These are phyloP conservation scores for Mortierella alpina DNA, from an alignment of 192 early-diverging fungal species.

Conservation along the genomic window DNA sequence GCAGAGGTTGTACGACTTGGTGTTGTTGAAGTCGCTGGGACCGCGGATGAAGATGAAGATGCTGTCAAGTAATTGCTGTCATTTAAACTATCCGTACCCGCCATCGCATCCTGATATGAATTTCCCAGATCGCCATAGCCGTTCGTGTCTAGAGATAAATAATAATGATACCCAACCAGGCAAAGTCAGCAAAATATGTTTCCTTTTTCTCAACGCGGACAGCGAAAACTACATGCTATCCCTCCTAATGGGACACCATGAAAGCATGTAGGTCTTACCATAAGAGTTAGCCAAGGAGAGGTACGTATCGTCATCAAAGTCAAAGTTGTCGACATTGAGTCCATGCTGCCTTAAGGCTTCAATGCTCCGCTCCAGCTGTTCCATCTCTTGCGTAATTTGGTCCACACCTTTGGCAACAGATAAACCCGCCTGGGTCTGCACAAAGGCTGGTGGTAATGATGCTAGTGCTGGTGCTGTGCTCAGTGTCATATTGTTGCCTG, in stretches of 20 bases:
- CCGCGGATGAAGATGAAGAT: neutral
- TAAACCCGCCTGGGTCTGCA: slow-evolving; percentile 23
- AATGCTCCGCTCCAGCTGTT: slow-evolving; percentile 30
- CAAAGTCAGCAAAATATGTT: neutral
- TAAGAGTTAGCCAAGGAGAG: slow-evolving; percentile 9
- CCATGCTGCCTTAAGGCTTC: slow-evolving; percentile 37
- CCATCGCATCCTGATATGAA: slow-evolving; percentile 7
- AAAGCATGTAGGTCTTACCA: slow-evolving; percentile 11
- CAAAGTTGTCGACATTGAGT: slow-evolving; percentile 23
- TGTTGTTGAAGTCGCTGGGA: neutral
- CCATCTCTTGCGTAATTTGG: slow-evolving; percentile 32
- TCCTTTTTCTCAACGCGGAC: too few species aligned
- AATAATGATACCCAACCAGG: neutral
- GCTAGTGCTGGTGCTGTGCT: slow-evolving; percentile 10
- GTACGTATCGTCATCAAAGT: slow-evolving; percentile 35
- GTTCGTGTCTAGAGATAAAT: slow-evolving; percentile 1
- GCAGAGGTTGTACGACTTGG: neutral
- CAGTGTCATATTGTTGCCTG: neutral
- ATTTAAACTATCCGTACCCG: neutral
- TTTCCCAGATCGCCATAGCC: neutral
- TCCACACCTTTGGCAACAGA: slow-evolving; percentile 31
- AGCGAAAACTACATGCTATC: neutral
- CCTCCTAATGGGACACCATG: neutral
- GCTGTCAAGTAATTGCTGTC: neutral
- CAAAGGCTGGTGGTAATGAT: slow-evolving; percentile 22